A percentile compares a stretch with the other conserved stretches of the same genome.
phyloP scores from a whole-genome alignment of 495 filamentous ascomycete species.

The Aspergillus campestris region DNA sequence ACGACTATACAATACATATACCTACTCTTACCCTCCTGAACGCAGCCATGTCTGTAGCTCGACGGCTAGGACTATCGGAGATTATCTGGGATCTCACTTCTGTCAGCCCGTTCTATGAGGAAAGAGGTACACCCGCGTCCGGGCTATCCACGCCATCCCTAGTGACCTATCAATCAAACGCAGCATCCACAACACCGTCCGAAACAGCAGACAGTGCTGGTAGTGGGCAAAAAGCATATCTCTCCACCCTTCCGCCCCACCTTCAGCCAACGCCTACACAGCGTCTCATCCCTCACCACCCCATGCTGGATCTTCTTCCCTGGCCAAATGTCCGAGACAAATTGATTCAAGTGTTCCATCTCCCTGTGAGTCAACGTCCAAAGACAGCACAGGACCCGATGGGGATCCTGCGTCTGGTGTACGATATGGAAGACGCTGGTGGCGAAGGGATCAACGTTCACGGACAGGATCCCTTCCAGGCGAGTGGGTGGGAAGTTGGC shows the following conservation, averaged over 20 bases:
- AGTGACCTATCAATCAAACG: conserved; percentile 23
- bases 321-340: conserved; percentile 41
- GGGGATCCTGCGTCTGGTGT: conserved; percentile 28
- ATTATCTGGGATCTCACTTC: conserved; percentile 19
- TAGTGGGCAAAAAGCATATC: neutral
- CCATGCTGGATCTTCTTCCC: conserved; percentile 40
- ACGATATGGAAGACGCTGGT: conserved; percentile 39
- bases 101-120: conserved; percentile 17
- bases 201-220: neutral
- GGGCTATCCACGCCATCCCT: conserved; percentile 23
- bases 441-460: conserved; percentile 34
- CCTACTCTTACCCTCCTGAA: conserved; percentile 19
- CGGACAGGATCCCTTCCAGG: conserved; percentile 27
- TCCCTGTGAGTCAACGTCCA: conserved; percentile 31
- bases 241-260: conserved; percentile 14
- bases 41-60: conserved; percentile 17
- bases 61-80: conserved; percentile 14
- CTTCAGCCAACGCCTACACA: conserved; percentile 20
- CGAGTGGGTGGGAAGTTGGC: conserved; percentile 37
- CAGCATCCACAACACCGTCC: conserved; percentile 17
- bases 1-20: conserved; percentile 18
- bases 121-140: conserved; percentile 16
- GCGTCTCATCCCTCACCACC: conserved; percentile 36
- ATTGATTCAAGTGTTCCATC: conserved; percentile 31
- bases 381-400: conserved; percentile 25